Base-by-base conservation (phyloP, 768 basidiomycete genomes). In the Amanita pallidorosea region DNA sequence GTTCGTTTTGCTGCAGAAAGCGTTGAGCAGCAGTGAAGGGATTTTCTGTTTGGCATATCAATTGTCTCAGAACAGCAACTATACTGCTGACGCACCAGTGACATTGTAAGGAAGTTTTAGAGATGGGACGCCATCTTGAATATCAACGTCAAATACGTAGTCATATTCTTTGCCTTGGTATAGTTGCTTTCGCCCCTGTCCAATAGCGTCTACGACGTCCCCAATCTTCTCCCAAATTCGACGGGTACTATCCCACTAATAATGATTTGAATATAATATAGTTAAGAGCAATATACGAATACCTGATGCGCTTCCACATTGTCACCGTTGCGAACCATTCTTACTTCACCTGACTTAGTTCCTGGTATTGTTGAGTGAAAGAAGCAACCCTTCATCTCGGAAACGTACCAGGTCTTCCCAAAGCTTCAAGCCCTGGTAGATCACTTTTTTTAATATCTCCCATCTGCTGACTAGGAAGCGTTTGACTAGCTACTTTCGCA, bases 141-240 rank as follows among this genome's bases (percentile, higher is more conserved):
- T 85, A 60, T 98, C 96, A 33, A 99, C 94, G 61, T 96, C 94
- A 60, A 98, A 97, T n/a, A 99, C 95, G 60, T 96, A 96, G 67
- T 99, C 96, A 61, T 94, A 99, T 67, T 98, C 95, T 61, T 85
- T 84, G 15, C 96, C 96, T 58, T 92, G 67, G 61, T 87, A 85
- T n/a, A 96, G 74, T 65, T 94, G 89, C 66, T 89, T 94, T 52
- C 91, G 76, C n/a, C 81, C 80, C 33, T 84, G 81, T 20, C 93
- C 88, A 47, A 95, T 87, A 17, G 93, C 94, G 61, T 96, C 96
- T 4, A 94, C 92, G 5, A 98, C 94, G 57, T 94, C 87, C 20
- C 96, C 96, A 31, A 98, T 81, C 63, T 94, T 95, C 64, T 90
- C 80, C 96, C 96, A 99, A 22, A 73, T 75, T 15, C 66, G 69